These are phyloP conservation scores for Mycena capillaripes DNA, from an alignment of 768 basidiomycete species.

Conservation along the genomic window DNA sequence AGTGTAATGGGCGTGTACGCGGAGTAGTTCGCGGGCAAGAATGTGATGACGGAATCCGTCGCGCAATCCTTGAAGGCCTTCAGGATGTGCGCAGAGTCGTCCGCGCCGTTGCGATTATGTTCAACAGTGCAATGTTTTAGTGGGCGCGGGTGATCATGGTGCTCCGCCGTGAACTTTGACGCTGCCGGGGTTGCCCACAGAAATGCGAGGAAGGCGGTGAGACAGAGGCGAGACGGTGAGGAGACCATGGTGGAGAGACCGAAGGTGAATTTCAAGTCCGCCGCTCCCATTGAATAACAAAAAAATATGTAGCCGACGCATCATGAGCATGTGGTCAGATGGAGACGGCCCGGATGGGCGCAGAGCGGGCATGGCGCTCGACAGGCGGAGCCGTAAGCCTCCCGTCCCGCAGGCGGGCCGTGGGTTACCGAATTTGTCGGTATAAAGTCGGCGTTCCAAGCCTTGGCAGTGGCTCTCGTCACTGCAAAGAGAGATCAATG, in stretches of 20 bases:
- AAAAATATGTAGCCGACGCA: neutral
- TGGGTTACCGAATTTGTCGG: no score
- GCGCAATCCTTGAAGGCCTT: conserved; percentile 52
- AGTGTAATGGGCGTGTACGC: conserved; percentile 53
- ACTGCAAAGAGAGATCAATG: no score
- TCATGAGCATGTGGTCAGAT: conserved; percentile 5
- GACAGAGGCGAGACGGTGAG: neutral
- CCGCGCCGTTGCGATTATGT: conserved; percentile 45
- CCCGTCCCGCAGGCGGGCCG: no score
- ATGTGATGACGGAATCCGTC: conserved; percentile 50
- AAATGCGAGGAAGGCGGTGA: conserved; percentile 8
- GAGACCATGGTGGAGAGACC: neutral
- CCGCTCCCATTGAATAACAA: neutral
- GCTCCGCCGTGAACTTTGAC: neutral
- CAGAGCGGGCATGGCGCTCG: neutral
- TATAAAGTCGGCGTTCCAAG: no score
- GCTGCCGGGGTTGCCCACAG: neutral
- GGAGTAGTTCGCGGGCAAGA: conserved; percentile 51
- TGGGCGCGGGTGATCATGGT: neutral
- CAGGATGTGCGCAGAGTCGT: conserved; percentile 53
- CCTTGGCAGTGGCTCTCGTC: no score
- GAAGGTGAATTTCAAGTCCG: neutral
- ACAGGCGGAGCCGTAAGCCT: no score
- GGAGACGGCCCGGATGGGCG: conserved; percentile 18
- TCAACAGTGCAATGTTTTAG: conserved; percentile 42